phyloP scores from a whole-genome alignment of 192 early-diverging fungal species.

The Backusella sp. region DNA sequence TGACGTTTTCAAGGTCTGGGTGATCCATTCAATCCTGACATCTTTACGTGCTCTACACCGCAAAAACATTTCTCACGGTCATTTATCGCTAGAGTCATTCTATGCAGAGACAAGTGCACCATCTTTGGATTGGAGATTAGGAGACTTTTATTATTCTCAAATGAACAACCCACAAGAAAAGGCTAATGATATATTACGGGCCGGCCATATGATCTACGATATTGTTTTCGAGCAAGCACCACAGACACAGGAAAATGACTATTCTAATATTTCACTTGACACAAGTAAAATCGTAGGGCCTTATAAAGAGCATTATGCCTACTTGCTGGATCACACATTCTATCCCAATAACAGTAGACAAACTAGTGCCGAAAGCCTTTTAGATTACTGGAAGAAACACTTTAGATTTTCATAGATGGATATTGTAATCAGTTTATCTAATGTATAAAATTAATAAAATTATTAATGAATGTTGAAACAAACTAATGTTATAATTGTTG shows the following conservation, averaged over 20 bases:
- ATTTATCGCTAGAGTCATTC: neutral
- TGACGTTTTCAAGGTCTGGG: slow-evolving; percentile 1
- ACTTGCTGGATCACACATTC: neutral
- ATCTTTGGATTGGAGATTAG: neutral
- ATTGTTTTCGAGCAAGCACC: neutral
- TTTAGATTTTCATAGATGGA: neutral
- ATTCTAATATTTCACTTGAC: neutral
- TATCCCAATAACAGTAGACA: neutral
- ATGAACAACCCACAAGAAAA: neutral
- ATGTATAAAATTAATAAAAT: neutral
- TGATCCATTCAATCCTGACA: neutral
- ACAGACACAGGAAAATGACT: neutral
- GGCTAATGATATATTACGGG: neutral
- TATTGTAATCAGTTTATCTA: neutral
- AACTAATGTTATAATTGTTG: too few species aligned
- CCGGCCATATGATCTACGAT: neutral
- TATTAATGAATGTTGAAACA: neutral
- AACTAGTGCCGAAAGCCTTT: neutral
- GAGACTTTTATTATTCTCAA: neutral
- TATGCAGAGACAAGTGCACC: neutral
- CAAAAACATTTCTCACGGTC: neutral
- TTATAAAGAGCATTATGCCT: neutral
- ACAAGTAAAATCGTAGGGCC: neutral
- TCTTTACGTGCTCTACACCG: neutral
- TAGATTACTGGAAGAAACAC: neutral